These are phyloP conservation scores for Glarea lozoyensis DNA, from an alignment of 495 filamentous ascomycete species.

Conservation along the genomic window DNA sequence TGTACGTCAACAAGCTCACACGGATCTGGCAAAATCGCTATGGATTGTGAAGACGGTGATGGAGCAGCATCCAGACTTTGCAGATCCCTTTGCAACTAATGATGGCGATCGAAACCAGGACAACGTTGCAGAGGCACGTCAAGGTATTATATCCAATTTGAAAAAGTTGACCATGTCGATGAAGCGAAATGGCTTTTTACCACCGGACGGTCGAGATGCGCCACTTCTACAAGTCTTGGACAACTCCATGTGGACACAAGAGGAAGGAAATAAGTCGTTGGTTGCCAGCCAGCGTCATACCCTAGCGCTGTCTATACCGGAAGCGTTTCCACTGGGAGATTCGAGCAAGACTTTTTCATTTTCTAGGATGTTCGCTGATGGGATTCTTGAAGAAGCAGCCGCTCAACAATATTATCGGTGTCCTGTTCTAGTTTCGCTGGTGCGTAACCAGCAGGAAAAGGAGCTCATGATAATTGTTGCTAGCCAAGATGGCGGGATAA, in stretches of 20 bases:
- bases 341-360: conserved; percentile 62
- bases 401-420: conserved; percentile 55
- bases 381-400: conserved; percentile 59
- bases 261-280: conserved; percentile 23
- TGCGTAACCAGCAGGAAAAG: conserved; percentile 57
- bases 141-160: conserved; percentile 50
- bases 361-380: conserved; percentile 61
- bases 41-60: conserved; percentile 69
- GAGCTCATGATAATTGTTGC: conserved; percentile 59
- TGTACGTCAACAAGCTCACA: conserved; percentile 55
- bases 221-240: conserved; percentile 59
- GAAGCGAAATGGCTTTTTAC: conserved; percentile 68
- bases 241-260: conserved; percentile 64
- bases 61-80: conserved; percentile 32
- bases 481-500: conserved; percentile 67
- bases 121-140: conserved; percentile 41
- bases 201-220: conserved; percentile 46
- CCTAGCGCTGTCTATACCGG: conserved; percentile 40
- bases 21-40: conserved; percentile 73
- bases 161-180: conserved; percentile 71
- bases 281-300: conserved; percentile 8
- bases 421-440: conserved; percentile 62
- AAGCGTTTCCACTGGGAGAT: conserved; percentile 69
- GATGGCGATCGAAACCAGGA: conserved; percentile 23
- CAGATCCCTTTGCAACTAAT: background rate